Evolutionary conservation across 2,329 filamentous ascomycete genomes (phyloP).

Genomic region (Lachnellula subtilissima): DNA sequence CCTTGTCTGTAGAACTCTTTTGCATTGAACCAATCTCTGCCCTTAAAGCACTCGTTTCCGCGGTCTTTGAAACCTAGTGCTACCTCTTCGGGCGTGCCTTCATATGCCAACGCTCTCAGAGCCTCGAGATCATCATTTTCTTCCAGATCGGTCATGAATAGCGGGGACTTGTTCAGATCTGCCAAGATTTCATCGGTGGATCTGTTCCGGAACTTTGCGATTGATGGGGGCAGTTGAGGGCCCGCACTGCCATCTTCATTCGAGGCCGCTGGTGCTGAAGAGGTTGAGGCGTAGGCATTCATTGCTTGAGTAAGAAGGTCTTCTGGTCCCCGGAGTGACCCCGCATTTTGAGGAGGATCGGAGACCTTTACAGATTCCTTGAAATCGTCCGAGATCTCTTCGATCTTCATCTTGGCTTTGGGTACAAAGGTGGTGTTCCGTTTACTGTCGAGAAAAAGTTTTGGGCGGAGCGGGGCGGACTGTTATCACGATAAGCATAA

Average conservation of each 20-base stretch:
- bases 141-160: conserved; percentile 94
- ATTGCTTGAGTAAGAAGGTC: conserved; percentile 29
- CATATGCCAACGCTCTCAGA: conserved; percentile 83
- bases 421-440: conserved; percentile 1
- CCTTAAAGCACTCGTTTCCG: conserved; percentile 82
- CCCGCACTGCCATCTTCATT: conserved; percentile 20
- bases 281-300: conserved; percentile 14
- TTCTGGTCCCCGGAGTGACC: conserved; percentile 13
- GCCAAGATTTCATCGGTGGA: conserved; percentile 55
- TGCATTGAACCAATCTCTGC: conserved; percentile 72
- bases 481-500: conserved; percentile 1
- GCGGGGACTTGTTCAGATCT: conserved; percentile 66
- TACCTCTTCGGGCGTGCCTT: conserved; percentile 82
- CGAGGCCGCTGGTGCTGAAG: conserved; percentile 1
- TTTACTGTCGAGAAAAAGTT: not conserved
- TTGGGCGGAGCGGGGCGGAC: conserved; percentile 2
- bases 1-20: conserved; percentile 89
- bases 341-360: conserved; percentile 3
- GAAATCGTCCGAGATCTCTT: conserved; percentile 24
- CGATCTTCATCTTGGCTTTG: conserved; percentile 25
- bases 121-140: conserved; percentile 84
- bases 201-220: conserved; percentile 52
- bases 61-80: conserved; percentile 81
- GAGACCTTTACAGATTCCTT: conserved; percentile 15
- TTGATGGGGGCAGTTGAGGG: conserved; percentile 48